phyloP scores from a whole-genome alignment of 768 basidiomycete species.

The Ramaria sp. region DNA sequence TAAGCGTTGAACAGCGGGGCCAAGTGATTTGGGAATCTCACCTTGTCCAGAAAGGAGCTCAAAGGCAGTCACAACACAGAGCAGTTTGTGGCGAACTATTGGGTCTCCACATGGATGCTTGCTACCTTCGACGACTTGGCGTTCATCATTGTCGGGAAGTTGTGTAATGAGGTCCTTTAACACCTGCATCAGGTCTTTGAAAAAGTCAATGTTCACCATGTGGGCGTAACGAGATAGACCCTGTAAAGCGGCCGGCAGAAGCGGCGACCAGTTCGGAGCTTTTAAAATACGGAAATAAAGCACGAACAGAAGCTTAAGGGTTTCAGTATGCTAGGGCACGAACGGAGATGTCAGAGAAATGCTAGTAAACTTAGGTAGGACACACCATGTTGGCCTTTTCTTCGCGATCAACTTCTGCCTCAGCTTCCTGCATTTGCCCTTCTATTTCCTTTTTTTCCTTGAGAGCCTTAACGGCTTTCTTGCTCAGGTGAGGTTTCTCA shows the following conservation, averaged over 20 bases:
- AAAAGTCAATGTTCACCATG: constrained; percentile 96
- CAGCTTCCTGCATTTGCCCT: constrained; percentile 88
- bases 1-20: neutral
- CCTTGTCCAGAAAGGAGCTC: constrained; percentile 96
- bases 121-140: constrained; percentile 8
- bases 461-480: constrained; percentile 76
- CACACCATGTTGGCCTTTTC: constrained; percentile 74
- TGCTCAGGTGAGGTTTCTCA: constrained; percentile 72
- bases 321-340: constrained; percentile 80
- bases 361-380: constrained; percentile 12
- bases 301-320: constrained; percentile 92
- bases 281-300: constrained; percentile 96
- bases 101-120: constrained; percentile 25
- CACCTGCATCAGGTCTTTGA: constrained; percentile 86
- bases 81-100: constrained; percentile 46
- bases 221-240: constrained; percentile 93
- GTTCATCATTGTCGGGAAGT: constrained; percentile 11
- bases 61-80: constrained; percentile 94
- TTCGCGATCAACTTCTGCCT: constrained; percentile 87
- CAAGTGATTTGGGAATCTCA: constrained; percentile 16
- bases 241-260: constrained; percentile 79
- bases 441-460: constrained; percentile 88
- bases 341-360: neutral
- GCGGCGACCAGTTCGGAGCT: constrained; percentile 61
- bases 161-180: constrained; percentile 66